These are phyloP conservation scores for Phytopythium litorale DNA, from an alignment of 352 stramenopile genomes.

Conservation along the genomic window DNA sequence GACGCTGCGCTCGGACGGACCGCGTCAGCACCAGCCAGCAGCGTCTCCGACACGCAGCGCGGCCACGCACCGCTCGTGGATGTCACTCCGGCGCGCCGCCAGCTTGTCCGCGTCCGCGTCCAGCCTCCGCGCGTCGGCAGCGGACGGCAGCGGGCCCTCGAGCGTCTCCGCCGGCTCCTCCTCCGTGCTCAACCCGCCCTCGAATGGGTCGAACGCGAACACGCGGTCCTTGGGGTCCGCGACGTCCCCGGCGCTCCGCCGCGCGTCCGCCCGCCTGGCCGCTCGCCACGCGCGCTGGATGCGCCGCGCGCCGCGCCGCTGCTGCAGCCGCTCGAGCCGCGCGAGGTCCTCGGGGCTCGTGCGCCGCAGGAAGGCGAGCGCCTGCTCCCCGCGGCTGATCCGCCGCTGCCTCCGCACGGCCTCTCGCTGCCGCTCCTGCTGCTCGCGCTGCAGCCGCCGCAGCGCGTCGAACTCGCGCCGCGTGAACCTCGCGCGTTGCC, in stretches of 20 bases:
- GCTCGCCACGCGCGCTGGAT: conserved; percentile 50
- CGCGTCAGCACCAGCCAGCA: background rate
- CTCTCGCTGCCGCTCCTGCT: conserved; percentile 40
- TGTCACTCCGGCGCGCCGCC: conserved; percentile 13
- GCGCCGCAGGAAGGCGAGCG: conserved; percentile 62
- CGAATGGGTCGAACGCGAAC: conserved; percentile 33
- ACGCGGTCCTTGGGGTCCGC: conserved; percentile 17
- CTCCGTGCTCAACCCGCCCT: background rate
- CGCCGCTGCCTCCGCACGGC: conserved; percentile 41
- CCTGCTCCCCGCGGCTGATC: conserved; percentile 60
- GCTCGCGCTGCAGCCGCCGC: conserved; percentile 46
- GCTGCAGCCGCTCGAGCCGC: conserved; percentile 39
- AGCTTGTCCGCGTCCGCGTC: conserved; percentile 15
- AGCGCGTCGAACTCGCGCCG: conserved; percentile 46
- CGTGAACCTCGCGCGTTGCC: conserved; percentile 53
- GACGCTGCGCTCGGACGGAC: conserved; percentile 11
- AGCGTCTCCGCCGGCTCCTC: background rate
- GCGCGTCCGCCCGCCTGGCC: background rate
- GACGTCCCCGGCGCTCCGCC: background rate
- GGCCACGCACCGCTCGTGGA: conserved; percentile 28
- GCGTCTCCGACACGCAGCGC: background rate
- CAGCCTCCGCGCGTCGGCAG: background rate
- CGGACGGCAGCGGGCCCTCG: conserved; percentile 6
- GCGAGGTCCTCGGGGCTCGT: conserved; percentile 48
- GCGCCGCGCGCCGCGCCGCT: conserved; percentile 23